Evolutionary conservation across 2,329 filamentous ascomycete species (phyloP).

Genomic region (Esteya vermicola): DNA sequence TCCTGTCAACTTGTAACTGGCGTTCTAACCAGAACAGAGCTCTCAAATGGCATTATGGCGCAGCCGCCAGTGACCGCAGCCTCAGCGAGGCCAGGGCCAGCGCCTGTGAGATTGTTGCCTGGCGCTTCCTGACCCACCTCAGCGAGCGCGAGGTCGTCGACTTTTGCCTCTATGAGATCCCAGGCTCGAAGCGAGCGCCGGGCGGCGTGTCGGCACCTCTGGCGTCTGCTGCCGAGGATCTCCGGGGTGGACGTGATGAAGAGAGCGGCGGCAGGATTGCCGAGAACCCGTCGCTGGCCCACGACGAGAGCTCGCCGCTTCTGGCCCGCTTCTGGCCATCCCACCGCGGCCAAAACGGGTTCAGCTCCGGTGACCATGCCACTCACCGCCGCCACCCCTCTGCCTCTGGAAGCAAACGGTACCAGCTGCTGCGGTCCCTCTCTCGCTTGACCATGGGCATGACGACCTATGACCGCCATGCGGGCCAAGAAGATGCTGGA

Average conservation of each 20-base stretch:
- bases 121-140: slow-evolving; percentile 59
- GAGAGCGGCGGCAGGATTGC: not conserved
- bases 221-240: not conserved
- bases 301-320: slow-evolving; percentile 8
- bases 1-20: not conserved
- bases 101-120: slow-evolving; percentile 70
- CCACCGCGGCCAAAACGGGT: not conserved
- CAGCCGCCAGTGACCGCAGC: slow-evolving; percentile 47
- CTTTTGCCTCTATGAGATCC: slow-evolving; percentile 60
- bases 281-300: not conserved
- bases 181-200: slow-evolving; percentile 21
- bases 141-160: slow-evolving; percentile 62
- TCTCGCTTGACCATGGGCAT: slow-evolving; percentile 39
- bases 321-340: slow-evolving; percentile 7
- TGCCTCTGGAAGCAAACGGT: slow-evolving; percentile 29
- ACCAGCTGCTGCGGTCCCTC: slow-evolving; percentile 37
- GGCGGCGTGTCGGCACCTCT: slow-evolving; percentile 6
- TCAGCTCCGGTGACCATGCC: not conserved
- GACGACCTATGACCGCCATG: slow-evolving; percentile 25
- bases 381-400: slow-evolving; percentile 2
- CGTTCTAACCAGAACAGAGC: slow-evolving; percentile 33
- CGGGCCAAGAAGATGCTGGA: too few relatives aligned
- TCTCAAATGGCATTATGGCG: slow-evolving; percentile 60
- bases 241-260: slow-evolving; percentile 5
- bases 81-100: slow-evolving; percentile 55